A percentile compares a stretch with the other conserved stretches of the same genome.
phyloP scores from a whole-genome alignment of 305 asterid species.

The Rubia balearica region DNA sequence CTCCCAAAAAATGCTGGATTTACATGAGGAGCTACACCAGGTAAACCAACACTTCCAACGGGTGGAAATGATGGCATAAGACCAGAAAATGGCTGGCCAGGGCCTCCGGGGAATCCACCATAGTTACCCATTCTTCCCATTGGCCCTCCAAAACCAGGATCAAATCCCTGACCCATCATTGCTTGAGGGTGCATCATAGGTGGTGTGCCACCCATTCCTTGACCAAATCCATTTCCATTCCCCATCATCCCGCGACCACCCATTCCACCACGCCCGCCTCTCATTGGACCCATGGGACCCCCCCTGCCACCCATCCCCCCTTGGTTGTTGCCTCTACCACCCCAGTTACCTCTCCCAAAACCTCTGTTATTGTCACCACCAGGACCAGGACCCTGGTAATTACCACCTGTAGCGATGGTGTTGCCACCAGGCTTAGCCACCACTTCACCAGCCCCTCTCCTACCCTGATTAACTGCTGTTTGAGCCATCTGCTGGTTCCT shows the following conservation, averaged over 20 bases:
- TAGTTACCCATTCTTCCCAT: conserved; percentile 69
- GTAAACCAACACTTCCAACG: conserved; percentile 62
- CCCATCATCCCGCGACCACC: conserved; percentile 60
- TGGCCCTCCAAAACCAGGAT: conserved; percentile 71
- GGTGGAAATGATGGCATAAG: conserved; percentile 51
- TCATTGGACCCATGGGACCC: conserved; percentile 61
- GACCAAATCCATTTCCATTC: conserved; percentile 55
- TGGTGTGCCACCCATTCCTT: conserved; percentile 54
- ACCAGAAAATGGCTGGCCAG: conserved; percentile 56
- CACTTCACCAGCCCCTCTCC: conserved; percentile 25
- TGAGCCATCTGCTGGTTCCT: conserved; percentile 37
- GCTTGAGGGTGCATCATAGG: conserved; percentile 59
- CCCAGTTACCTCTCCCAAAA: conserved; percentile 34
- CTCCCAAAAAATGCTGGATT: conserved; percentile 81
- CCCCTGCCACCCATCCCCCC: conserved; percentile 57
- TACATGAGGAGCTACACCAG: conserved; percentile 79
- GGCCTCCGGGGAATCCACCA: conserved; percentile 73
- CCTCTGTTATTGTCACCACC: conserved; percentile 25
- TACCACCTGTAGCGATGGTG: conserved; percentile 26
- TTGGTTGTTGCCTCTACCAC: conserved; percentile 61
- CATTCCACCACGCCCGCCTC: conserved; percentile 56
- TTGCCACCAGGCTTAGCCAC: conserved; percentile 17
- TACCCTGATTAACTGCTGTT: conserved; percentile 16
- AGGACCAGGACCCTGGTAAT: conserved; percentile 19
- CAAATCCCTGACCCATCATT: conserved; percentile 87